phyloP scores from a whole-genome alignment of 305 asterid species.

The Coffea humblotiana region DNA sequence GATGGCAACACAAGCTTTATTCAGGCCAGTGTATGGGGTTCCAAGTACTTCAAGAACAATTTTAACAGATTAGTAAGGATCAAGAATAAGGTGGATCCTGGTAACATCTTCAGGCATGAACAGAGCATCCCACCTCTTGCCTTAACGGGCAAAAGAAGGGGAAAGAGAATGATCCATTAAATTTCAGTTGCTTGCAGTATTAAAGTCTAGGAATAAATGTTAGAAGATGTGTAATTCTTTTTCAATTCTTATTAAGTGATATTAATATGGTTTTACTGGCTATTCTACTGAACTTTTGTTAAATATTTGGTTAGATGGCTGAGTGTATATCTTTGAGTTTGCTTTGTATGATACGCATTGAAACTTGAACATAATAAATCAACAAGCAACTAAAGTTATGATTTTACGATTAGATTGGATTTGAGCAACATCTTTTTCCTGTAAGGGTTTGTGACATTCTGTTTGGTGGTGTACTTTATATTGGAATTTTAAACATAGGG shows the following conservation, averaged over 20 bases:
- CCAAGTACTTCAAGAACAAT: slow-evolving; percentile 56
- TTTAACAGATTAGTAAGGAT: slow-evolving; percentile 52
- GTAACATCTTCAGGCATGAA: slow-evolving; percentile 61
- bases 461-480: too few relatives aligned
- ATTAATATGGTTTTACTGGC: neutral
- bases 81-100: slow-evolving; percentile 66
- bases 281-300: neutral
- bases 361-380: too few relatives aligned
- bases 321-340: too few relatives aligned
- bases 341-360: too few relatives aligned
- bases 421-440: too few relatives aligned
- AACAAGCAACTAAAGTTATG: too few relatives aligned
- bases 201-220: neutral
- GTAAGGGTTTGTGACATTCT: too few relatives aligned
- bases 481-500: too few relatives aligned
- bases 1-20: slow-evolving; percentile 34
- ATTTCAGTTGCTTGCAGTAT: neutral
- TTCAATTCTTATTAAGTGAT: neutral
- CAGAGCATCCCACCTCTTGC: slow-evolving; percentile 66
- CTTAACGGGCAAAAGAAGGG: slow-evolving; percentile 23
- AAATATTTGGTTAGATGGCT: too few relatives aligned
- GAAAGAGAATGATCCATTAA: slow-evolving; percentile 35
- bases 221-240: neutral
- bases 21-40: slow-evolving; percentile 55
- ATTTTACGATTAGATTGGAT: too few relatives aligned